Evolutionary conservation across 1,284 basidiomycete species (phyloP), one percentile per base, ranked within the genome.

Genomic region (Megacollybia platyphylla): DNA sequence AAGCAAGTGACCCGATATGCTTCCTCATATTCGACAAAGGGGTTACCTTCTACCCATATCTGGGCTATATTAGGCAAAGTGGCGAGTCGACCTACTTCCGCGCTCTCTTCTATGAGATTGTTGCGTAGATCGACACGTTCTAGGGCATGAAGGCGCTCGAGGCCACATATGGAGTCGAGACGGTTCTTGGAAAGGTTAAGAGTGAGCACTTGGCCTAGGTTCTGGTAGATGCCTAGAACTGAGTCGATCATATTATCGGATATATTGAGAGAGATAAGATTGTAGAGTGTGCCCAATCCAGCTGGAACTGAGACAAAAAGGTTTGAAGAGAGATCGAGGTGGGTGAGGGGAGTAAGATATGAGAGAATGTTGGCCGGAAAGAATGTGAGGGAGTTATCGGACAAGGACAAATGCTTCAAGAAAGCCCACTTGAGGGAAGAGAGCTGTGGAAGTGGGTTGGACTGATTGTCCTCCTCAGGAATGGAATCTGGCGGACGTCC

Each of bases 211-310:
- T 83, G 79, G 2, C 87, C 87, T n/a, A 94, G 71, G 45, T 79
- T 74, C 29, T 74, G 74, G 54, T 89, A 86, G 41, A 93, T 91
- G 24, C 87, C 88, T 3, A 93, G 73, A 11, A 97, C 85, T 5
- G 92, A 93, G 54, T 94, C 91, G 51, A 98, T 92, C 75, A 97
- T 86, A 65, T 98, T 97, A 61, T 92, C 85, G 11, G 86, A 73
- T 13, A 98, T 74, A 61, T 96, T 94, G 53, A 98, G 81, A 27
- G 84, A 87, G 36, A 76, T 63, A 39, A 97, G 84, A 47, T 79
- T 83, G 53, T 81, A 77, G 6, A 97, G 73, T 0, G 68, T 57
- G 4, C 79, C 73, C 13, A 97, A 71, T 9, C 83, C 79, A 2
- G 82, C 64, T 0, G 90, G 91, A 20, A 97, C 73, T 10, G 84